Conservation (phyloP, 768 basidiomycete genomes). For the Lentinus tigrinus region DNA sequence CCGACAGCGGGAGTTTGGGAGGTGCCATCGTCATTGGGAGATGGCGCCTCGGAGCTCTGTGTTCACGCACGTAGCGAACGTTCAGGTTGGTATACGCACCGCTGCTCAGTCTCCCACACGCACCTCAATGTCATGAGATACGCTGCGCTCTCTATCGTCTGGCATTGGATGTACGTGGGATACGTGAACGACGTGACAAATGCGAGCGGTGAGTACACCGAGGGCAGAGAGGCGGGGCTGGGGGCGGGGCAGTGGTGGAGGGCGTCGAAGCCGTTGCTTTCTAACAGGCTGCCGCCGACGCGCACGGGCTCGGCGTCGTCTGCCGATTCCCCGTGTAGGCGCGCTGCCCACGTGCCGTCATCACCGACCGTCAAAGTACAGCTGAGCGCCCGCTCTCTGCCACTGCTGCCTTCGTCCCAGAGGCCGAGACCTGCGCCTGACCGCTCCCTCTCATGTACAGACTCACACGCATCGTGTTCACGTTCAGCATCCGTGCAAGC, state of each 20-base stretch:
- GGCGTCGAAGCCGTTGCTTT: conserved; percentile 12
- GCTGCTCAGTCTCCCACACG: conserved; percentile 4
- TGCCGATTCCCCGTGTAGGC: conserved; percentile 11
- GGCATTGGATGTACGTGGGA: conserved; percentile 53
- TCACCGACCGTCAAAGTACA: background rate
- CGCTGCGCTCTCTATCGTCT: conserved; percentile 57
- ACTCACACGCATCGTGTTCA: too few species aligned
- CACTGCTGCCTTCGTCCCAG: too few species aligned
- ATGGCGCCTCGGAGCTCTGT: conserved; percentile 71
- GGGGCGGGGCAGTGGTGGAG: background rate
- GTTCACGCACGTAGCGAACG: background rate
- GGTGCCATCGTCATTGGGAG: conserved; percentile 31
- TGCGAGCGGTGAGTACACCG: background rate
- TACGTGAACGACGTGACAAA: conserved; percentile 36
- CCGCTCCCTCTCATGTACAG: too few species aligned
- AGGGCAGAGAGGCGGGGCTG: background rate
- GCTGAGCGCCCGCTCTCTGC: too few species aligned
- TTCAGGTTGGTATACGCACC: background rate
- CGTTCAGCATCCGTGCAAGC: too few species aligned
- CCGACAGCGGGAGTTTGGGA: conserved; percentile 21
- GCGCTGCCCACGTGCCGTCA: conserved; percentile 6
- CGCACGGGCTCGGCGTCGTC: conserved; percentile 13
- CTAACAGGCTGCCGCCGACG: conserved; percentile 16
- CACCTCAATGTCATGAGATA: conserved; percentile 52
- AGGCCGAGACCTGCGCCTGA: too few species aligned